Evolutionary conservation across 495 filamentous ascomycete genomes (phyloP), one percentile per base, ranked within the genome.

Genomic region (Aspergillus sclerotioniger): DNA sequence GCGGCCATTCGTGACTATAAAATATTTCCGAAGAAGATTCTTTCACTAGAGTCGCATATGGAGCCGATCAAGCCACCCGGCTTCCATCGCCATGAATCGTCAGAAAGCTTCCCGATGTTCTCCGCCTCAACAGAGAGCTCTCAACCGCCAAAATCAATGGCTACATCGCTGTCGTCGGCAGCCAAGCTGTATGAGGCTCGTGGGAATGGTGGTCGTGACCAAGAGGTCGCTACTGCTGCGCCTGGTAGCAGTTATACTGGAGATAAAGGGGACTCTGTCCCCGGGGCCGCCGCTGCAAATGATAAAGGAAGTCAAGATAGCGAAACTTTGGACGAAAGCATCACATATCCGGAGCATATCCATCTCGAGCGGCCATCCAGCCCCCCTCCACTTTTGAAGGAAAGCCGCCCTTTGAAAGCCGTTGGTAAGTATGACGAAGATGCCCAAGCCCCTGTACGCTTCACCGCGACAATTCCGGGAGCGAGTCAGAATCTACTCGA

Each of bases 21-120:
- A 50, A 67, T 71, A 20, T 62, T 60, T 28, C 76, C 77, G 1
- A 81, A 78, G 54, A 78, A 74, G 43, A 52, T 76, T 6, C 60
- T 80, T 47, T 74, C 70, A 25, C 71, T 80, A 20, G 78, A 79
- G 43, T 64, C 75, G 20, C 62, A 71, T 25, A 58, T 70, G 28
- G 62, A 72, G 19, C 50, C 71, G 6, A 67, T 61, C 16, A 67
- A 75, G 39, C 70, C 73, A 35, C 62, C 75, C 19, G 65, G 73
- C 0, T 79, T 85, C 17, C 64, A 80, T 20, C 80, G 88, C 19
- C 86, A 88, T 47, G 86, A 91, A 60, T 95, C 91, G 2, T 82
- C 86, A 20, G 91, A 93, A 58, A 92, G 89, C 62, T 90, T 90
- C 61, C 83, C 87, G 32, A 84, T 94, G 76, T 91, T 95, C 67